Evolutionary conservation across 441 rosid genomes (phyloP).

Genomic region (Aleurites moluccanus): DNA sequence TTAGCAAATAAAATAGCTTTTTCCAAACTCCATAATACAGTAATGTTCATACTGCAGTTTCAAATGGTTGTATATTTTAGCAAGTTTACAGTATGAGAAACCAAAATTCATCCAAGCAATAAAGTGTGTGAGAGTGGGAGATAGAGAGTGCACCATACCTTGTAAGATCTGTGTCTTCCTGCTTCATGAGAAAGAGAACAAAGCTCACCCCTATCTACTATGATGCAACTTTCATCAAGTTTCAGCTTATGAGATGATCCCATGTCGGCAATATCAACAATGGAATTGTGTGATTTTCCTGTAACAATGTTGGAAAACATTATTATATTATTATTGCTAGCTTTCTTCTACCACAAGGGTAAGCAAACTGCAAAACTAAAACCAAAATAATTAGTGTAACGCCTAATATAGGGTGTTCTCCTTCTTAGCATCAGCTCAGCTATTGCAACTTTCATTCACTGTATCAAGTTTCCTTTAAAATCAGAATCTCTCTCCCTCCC

Average conservation of each 20-base stretch:
- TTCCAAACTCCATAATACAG: no score
- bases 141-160: slow-evolving; percentile 27
- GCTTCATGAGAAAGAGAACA: slow-evolving; percentile 13
- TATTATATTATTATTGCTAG: not conserved
- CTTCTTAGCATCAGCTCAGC: not conserved
- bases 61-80: not conserved
- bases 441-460: not conserved
- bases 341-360: slow-evolving; percentile 3
- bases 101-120: not conserved
- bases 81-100: not conserved
- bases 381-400: not conserved
- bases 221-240: slow-evolving; percentile 32
- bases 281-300: slow-evolving; percentile 11
- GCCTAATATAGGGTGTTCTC: not conserved
- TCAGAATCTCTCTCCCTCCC: not conserved
- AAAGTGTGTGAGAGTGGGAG: not conserved
- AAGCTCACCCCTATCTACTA: slow-evolving; percentile 22
- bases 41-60: not conserved
- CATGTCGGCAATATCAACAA: slow-evolving; percentile 2
- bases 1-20: not conserved
- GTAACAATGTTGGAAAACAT: not conserved
- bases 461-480: not conserved
- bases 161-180: slow-evolving; percentile 13
- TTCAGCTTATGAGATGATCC: slow-evolving; percentile 17
- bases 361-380: slow-evolving; percentile 1